Conservation (phyloP, 2,329 filamentous ascomycete genomes). For the Cyanodermella asteris region DNA sequence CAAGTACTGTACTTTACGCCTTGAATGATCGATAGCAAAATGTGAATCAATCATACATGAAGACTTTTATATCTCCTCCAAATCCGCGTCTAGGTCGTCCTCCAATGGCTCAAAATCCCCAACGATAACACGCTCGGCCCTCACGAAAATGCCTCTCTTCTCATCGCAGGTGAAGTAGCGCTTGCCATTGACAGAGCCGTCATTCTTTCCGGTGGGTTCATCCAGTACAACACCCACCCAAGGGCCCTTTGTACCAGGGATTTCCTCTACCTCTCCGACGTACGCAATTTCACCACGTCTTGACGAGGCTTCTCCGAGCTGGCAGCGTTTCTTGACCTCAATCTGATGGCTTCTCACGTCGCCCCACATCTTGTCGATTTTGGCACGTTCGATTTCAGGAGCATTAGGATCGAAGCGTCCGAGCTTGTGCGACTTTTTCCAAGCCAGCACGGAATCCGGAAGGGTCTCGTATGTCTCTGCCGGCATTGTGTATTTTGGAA, state of each 20-base stretch:
- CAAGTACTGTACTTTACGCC: too few relatives aligned
- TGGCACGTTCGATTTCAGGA: constrained; percentile 45
- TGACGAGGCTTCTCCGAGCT: constrained; percentile 20
- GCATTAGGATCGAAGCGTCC: constrained; percentile 85
- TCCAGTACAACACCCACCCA: constrained; percentile 41
- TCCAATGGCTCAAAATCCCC: constrained; percentile 34
- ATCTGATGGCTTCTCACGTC: constrained; percentile 51
- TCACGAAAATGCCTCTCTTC: constrained; percentile 36
- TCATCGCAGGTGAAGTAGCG: constrained; percentile 33
- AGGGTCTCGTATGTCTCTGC: constrained; percentile 66
- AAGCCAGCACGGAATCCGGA: constrained; percentile 71
- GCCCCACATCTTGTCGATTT: constrained; percentile 20
- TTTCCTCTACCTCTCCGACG: constrained; percentile 13
- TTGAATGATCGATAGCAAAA: too few relatives aligned
- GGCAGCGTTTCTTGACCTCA: constrained; percentile 19
- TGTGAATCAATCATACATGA: too few relatives aligned
- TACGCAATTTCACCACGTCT: constrained; percentile 22
- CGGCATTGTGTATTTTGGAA: constrained; percentile 84
- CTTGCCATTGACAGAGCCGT: constrained; percentile 26
- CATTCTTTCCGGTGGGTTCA: constrained; percentile 44
- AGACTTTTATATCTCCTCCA: too few relatives aligned
- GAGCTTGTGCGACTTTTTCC: constrained; percentile 90
- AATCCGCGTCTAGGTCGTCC: too few relatives aligned
- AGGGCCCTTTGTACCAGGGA: constrained; percentile 9
- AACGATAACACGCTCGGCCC: constrained; percentile 38